Base-by-base conservation (phyloP, 148 eudicot species). In the Vaccinium darrowii region DNA sequence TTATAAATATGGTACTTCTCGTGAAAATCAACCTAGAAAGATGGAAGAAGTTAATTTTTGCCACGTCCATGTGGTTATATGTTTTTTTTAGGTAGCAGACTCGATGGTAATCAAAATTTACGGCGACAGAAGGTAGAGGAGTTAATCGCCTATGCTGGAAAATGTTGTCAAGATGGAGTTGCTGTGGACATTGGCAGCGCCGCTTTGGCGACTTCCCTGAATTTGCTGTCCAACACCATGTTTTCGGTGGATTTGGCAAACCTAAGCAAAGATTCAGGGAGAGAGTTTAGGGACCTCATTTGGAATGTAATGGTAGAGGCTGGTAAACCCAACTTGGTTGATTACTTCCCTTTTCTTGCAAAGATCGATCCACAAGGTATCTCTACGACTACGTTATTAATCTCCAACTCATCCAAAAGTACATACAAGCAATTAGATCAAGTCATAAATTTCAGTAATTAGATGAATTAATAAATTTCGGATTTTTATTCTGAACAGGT, bases 341-440 rank as follows among this genome's bases (percentile, higher is more conserved):
- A 85, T 81, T 85, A 57, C 43, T 87, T 84, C 9, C 88, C 86
- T 0, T 9, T 33, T 3, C 84, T 87, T 15, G 81, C 74, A 3
- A 81, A 27, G n/a, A n/a, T 84, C 2, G 88, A 87, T 47, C 88
- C 86, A 3, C 86, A 87, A 69, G 74, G 74, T 69, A 69, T 27
- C 12, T 6, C n/a, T n/a, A n/a, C n/a, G n/a, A n/a, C 12, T 69
- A 27, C 14, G 16, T 13, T 3, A 7, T 69, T 69, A 12, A 25
- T 1, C 13, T 25, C 14, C 18, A 69, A 69, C 7, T 69, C 7
- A 25, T 69, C 36, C 27, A 25, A 27, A 3, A 25, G 74, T 12
- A 10, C 58, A 54, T 54, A 54, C 36, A 33, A 43, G 47, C 56
- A 52, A 3, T 52, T 1, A 52, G 56, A 52, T 52, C 11, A 12